Percentiles rank a stretch among this genome's conserved stretches.
Evolutionary conservation across 257 asterid genomes (phyloP).

Genomic region (Pogostemon cablin): DNA sequence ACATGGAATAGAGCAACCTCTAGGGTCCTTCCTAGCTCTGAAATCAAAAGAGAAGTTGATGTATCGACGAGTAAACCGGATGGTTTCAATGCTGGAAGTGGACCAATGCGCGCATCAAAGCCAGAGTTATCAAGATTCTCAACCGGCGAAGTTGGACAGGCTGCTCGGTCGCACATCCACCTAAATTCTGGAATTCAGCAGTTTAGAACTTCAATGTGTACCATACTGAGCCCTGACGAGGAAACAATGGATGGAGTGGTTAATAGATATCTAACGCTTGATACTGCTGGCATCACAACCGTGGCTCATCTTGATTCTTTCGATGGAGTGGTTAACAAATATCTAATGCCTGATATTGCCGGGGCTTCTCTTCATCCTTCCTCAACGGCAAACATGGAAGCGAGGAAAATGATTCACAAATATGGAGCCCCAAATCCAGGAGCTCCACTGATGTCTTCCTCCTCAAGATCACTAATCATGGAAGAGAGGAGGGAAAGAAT

Average conservation of each 20-base stretch:
- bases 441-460: slow-evolving; percentile 25
- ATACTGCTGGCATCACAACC: background rate
- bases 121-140: too few relatives aligned
- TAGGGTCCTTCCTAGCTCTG: background rate
- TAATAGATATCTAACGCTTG: slow-evolving; percentile 28
- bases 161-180: background rate
- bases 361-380: background rate
- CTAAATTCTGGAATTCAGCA: slow-evolving; percentile 1
- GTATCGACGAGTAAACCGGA: too few relatives aligned
- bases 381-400: slow-evolving; percentile 26
- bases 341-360: background rate
- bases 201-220: slow-evolving; percentile 24
- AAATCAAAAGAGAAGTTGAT: background rate
- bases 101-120: too few relatives aligned
- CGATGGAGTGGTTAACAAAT: too few relatives aligned
- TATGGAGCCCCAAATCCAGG: slow-evolving; percentile 31
- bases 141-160: background rate
- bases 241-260: slow-evolving; percentile 7
- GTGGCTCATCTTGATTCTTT: background rate
- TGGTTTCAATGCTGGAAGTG: too few relatives aligned
- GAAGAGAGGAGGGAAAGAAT: slow-evolving; percentile 24
- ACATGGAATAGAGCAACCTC: too few relatives aligned
- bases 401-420: slow-evolving; percentile 29
- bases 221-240: slow-evolving; percentile 10
- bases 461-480: slow-evolving; percentile 24